Percentiles rank a stretch among this genome's conserved stretches.
Conservation (phyloP, 2,329 filamentous ascomycete genomes). For the Akanthomyces uredinophilus region DNA sequence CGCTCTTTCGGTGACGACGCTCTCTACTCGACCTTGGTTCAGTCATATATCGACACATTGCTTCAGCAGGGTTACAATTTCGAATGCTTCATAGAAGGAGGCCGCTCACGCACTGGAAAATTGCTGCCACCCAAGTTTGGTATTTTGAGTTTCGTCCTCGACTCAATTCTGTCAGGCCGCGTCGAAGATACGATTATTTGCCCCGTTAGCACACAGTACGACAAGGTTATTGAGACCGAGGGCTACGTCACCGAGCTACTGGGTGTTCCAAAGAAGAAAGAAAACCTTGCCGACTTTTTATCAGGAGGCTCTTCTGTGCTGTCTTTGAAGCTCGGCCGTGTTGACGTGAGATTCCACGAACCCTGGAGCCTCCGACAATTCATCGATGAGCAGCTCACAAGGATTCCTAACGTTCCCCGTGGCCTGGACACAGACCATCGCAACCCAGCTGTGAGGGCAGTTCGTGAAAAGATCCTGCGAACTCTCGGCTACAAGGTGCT, state of each 20-base stretch:
- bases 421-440: conserved; percentile 41
- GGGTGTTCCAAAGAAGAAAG: conserved; percentile 90
- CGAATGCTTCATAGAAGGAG: conserved; percentile 96
- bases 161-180: conserved; percentile 81
- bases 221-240: conserved; percentile 97
- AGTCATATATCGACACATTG: conserved; percentile 90
- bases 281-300: conserved; percentile 88
- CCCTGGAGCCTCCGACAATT: conserved; percentile 88
- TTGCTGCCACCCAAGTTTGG: conserved; percentile 92
- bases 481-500: conserved; percentile 90
- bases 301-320: conserved; percentile 78
- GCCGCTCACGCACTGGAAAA: conserved; percentile 88
- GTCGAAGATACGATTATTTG: conserved; percentile 91
- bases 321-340: conserved; percentile 80
- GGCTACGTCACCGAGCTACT: conserved; percentile 93
- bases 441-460: conserved; percentile 44
- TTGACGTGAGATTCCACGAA: conserved; percentile 94
- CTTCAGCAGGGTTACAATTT: conserved; percentile 89
- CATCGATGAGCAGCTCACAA: conserved; percentile 67
- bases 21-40: conserved; percentile 86
- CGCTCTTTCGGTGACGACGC: conserved; percentile 88
- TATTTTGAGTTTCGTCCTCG: conserved; percentile 85
- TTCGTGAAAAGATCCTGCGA: conserved; percentile 69
- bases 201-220: conserved; percentile 94
- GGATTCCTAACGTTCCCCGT: conserved; percentile 39